Conservation (phyloP, 164 flowering plant species). For the Magnolia officinalis region DNA sequence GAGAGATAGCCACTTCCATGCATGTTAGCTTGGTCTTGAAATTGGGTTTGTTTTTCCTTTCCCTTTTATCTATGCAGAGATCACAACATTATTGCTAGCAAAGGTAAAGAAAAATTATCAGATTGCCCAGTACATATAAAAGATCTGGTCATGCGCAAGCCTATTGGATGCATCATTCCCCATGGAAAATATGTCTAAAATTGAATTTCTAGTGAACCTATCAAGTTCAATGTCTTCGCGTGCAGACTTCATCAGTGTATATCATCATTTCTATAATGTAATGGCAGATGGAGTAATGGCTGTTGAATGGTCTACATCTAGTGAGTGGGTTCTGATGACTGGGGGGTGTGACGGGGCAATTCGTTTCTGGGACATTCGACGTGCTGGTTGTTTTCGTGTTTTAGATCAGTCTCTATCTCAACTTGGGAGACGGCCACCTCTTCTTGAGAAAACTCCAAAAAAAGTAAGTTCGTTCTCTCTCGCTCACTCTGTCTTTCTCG, state of each 20-base stretch:
- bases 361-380: conserved; percentile 98
- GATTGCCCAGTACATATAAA: too few relatives aligned
- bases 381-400: conserved; percentile 87
- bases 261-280: conserved; percentile 2
- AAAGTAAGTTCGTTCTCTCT: conserved; percentile 34
- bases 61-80: neutral
- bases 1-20: neutral
- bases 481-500: neutral
- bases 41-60: neutral
- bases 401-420: conserved; percentile 85
- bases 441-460: conserved; percentile 31
- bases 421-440: conserved; percentile 84
- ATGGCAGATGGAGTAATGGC: conserved; percentile 90
- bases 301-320: conserved; percentile 90
- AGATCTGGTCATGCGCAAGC: too few relatives aligned
- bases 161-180: too few relatives aligned
- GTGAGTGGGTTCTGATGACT: conserved; percentile 90
- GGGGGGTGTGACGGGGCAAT: conserved; percentile 99
- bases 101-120: too few relatives aligned
- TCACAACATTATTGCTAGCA: too few relatives aligned
- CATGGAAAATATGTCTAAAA: too few relatives aligned
- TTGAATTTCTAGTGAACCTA: neutral
- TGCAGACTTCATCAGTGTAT: neutral
- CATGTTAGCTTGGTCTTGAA: neutral
- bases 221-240: neutral